Evolutionary conservation across 169 alveolate species (phyloP), one percentile per base, ranked within the genome.

Genomic region (Plasmodium vivax): DNA sequence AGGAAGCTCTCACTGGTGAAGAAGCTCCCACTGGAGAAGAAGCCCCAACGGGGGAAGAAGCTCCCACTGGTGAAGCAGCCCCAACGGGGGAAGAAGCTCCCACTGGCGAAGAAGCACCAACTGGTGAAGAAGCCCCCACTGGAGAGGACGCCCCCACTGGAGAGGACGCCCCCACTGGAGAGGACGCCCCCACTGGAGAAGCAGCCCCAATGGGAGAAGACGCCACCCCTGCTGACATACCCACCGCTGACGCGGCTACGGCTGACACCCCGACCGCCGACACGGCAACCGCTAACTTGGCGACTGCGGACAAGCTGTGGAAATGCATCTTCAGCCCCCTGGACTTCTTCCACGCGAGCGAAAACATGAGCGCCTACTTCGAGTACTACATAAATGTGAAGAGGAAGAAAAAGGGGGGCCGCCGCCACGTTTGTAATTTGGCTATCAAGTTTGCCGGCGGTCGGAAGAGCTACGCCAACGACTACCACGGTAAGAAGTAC

Each of bases 291-390:
- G n/a, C n/a, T n/a, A n/a, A n/a, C n/a, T n/a, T n/a, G n/a, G n/a
- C 12, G 3, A 0, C n/a, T 9, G 38, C 16, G 38, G 93, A 85
- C 16, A 38, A 85, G 19, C 80, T 85, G 80, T 85, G 85, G 85
- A 73, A 85, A 54, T 47, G 19, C 8, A 30, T 85, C n/a, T 85
- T 85, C 45, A 85, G 62, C 27, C 93, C 93, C 7, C 27, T 85
- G 19, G 82, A 85, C 43, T 85, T 85, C 62, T 74, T 51, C 81
- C 93, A 77, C 68, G 38, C 68, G 8, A 85, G 80, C 75, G 85
- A 85, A 9, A 36, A 85, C 80, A 10, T 85, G 30, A 85, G 80
- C 43, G 9, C 56, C 56, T 85, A 74, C 80, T 85, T 85, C 62
- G 93, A 85, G 75, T 85, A 54, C 62, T 74, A 74, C 58, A 75